phyloP scores from a whole-genome alignment of 768 basidiomycete species.

The Boletus patriciae region DNA sequence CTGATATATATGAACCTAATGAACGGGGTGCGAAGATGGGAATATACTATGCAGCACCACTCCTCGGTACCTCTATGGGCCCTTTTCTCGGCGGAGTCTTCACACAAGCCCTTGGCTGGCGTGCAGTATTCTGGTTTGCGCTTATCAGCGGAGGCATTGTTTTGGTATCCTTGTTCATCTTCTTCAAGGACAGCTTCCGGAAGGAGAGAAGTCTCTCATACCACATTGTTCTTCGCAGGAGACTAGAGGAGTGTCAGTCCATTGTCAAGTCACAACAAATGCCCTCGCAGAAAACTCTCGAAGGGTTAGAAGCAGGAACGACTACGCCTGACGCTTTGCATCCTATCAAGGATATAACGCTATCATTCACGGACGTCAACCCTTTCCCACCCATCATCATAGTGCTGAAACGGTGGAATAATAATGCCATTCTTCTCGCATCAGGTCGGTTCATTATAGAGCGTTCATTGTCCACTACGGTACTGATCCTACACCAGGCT shows the following conservation, averaged over 20 bases:
- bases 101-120: slow-evolving; percentile 71
- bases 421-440: slow-evolving; percentile 53
- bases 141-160: slow-evolving; percentile 57
- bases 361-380: slow-evolving; percentile 69
- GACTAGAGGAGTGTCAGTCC: slow-evolving; percentile 29
- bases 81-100: slow-evolving; percentile 71
- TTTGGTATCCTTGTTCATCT: slow-evolving; percentile 54
- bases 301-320: slow-evolving; percentile 5
- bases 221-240: slow-evolving; percentile 58
- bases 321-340: background rate
- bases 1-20: slow-evolving; percentile 76
- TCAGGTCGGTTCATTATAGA: slow-evolving; percentile 18
- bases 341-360: slow-evolving; percentile 39
- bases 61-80: slow-evolving; percentile 67
- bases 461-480: background rate
- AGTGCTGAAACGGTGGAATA: slow-evolving; percentile 66
- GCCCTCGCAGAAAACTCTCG: background rate
- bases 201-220: slow-evolving; percentile 80
- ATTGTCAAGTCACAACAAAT: slow-evolving; percentile 10
- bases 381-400: slow-evolving; percentile 60
- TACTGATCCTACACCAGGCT: slow-evolving; percentile 40
- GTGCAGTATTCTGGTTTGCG: slow-evolving; percentile 84
- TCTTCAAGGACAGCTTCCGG: slow-evolving; percentile 83
- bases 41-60: slow-evolving; percentile 76
- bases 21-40: slow-evolving; percentile 84